Conservation (phyloP, 1,284 basidiomycete species). For the Somion occarium region DNA sequence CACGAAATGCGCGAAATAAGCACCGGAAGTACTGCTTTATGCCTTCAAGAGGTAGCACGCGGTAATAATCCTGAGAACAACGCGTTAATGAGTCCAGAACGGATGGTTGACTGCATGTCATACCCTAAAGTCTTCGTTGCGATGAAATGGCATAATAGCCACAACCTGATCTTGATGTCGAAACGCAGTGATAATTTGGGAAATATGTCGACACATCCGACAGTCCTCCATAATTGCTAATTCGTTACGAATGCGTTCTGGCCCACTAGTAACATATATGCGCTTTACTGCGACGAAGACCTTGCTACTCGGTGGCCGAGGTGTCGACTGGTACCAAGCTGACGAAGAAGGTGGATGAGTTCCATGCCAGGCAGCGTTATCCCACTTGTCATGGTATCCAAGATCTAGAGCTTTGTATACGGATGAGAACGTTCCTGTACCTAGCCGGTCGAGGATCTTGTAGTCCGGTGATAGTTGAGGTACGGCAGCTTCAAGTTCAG, state of each 20-base stretch:
- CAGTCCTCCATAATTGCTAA: slow-evolving; percentile 88
- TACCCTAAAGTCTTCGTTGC: slow-evolving; percentile 91
- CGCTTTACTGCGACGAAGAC: slow-evolving; percentile 94
- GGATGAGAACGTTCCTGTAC: slow-evolving; percentile 97
- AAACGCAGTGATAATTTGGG: slow-evolving; percentile 94
- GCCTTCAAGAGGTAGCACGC: slow-evolving; percentile 62
- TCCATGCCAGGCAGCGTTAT: slow-evolving; percentile 81
- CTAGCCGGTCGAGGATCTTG: slow-evolving; percentile 84
- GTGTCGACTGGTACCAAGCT: slow-evolving; percentile 52
- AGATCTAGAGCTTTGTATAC: slow-evolving; percentile 96
- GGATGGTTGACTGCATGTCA: slow-evolving; percentile 24
- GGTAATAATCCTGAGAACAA: slow-evolving; percentile 67
- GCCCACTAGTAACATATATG: slow-evolving; percentile 95
- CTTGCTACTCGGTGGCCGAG: slow-evolving; percentile 38
- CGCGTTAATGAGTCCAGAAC: too few species aligned
- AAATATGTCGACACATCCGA: slow-evolving; percentile 79
- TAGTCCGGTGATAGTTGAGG: slow-evolving; percentile 69
- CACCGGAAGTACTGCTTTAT: slow-evolving; percentile 89
- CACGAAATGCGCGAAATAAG: slow-evolving; percentile 86
- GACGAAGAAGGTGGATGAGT: slow-evolving; percentile 55
- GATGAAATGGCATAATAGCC: slow-evolving; percentile 91
- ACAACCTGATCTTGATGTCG: slow-evolving; percentile 91
- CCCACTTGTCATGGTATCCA: slow-evolving; percentile 69
- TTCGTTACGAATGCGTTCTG: slow-evolving; percentile 91
- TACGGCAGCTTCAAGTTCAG: slow-evolving; percentile 54